A percentile compares a stretch with the other conserved stretches of the same genome.
Conservation (phyloP, 1,284 basidiomycete species). For the Cryptococcus sp. region DNA sequence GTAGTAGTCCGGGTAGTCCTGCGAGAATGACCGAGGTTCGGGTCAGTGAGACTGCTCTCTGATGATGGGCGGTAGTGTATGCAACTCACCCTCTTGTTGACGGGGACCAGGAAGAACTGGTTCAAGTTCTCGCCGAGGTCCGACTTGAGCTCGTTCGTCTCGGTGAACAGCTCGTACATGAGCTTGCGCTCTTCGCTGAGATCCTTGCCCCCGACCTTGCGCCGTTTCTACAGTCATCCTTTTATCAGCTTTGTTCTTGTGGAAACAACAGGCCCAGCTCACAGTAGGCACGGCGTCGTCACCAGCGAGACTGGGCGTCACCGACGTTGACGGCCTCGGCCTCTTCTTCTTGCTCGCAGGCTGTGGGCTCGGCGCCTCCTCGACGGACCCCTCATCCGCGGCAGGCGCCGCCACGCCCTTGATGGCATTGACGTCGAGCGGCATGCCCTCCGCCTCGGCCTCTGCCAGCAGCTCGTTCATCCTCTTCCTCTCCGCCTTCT, state of each 20-base stretch:
- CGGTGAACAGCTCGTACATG: conserved; percentile 59
- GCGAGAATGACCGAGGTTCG: background rate
- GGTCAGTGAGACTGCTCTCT: too few relatives aligned
- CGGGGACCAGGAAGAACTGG: conserved; percentile 75
- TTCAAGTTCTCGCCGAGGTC: conserved; percentile 72
- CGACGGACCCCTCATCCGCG: conserved; percentile 12
- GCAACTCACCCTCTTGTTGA: conserved; percentile 62
- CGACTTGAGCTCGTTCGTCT: conserved; percentile 40
- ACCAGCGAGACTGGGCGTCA: conserved; percentile 35
- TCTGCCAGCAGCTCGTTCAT: conserved; percentile 37
- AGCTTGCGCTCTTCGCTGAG: conserved; percentile 21
- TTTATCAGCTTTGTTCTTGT: background rate
- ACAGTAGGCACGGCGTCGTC: conserved; percentile 39
- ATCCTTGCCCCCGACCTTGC: conserved; percentile 28
- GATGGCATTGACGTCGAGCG: conserved; percentile 26
- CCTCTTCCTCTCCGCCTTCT: conserved; percentile 39
- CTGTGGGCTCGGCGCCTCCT: conserved; percentile 13
- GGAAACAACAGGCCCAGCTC: conserved; percentile 9
- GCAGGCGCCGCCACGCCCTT: conserved; percentile 12
- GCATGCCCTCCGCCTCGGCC: conserved; percentile 45
- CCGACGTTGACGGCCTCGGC: conserved; percentile 39
- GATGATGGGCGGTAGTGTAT: background rate
- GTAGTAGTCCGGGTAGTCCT: conserved; percentile 83
- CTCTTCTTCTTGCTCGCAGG: conserved; percentile 34
- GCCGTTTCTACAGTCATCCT: conserved; percentile 33